phyloP scores from a whole-genome alignment of 805 yeast genomes.

The Ogataea ramenticola region DNA sequence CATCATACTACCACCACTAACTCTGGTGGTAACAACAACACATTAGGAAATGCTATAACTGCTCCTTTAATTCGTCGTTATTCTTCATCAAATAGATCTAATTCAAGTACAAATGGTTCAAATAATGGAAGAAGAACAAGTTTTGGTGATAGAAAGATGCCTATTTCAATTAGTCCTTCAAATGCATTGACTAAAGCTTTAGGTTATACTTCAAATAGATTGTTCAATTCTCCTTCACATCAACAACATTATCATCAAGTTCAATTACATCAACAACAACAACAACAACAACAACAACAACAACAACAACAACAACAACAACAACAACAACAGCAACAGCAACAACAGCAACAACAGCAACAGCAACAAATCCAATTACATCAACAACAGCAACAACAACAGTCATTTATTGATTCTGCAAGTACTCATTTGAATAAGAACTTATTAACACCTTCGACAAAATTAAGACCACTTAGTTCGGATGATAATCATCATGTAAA shows the following conservation, averaged over 20 bases:
- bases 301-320: constrained; percentile 24
- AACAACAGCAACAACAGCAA: constrained; percentile 23
- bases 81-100: constrained; percentile 36
- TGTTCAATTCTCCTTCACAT: constrained; percentile 33
- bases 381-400: constrained; percentile 18
- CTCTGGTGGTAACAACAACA: background rate
- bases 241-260: constrained; percentile 7
- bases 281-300: constrained; percentile 4
- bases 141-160: constrained; percentile 53
- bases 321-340: constrained; percentile 17
- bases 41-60: background rate
- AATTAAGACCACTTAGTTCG: constrained; percentile 19
- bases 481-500: constrained; percentile 11
- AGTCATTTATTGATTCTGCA: constrained; percentile 10
- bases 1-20: background rate
- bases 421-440: constrained; percentile 11
- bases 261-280: constrained; percentile 9
- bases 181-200: constrained; percentile 85
- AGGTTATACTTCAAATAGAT: constrained; percentile 78
- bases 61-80: constrained; percentile 31
- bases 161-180: constrained; percentile 71
- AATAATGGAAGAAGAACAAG: constrained; percentile 44
- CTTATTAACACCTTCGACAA: constrained; percentile 6
- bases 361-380: constrained; percentile 23
- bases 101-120: constrained; percentile 33